Conservation (phyloP, 2,329 filamentous ascomycete genomes). For the Ploettnerulaceae sp. region DNA sequence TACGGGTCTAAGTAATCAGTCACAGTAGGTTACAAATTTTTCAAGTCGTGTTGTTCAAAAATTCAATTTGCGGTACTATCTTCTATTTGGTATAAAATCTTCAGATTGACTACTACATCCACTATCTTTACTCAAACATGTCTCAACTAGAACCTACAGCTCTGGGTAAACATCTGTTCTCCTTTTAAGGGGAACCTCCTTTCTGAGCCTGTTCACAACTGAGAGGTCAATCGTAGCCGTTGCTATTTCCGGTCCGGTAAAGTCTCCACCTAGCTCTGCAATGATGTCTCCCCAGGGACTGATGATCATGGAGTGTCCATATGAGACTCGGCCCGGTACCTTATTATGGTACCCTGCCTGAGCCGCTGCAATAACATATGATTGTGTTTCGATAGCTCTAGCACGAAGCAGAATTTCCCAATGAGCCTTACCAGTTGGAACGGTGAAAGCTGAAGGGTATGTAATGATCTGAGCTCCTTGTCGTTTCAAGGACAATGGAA, state of each 20-base stretch:
- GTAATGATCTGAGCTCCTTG: constrained; percentile 18
- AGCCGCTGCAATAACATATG: constrained; percentile 18
- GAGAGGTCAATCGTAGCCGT: constrained; percentile 13
- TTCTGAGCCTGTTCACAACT: constrained; percentile 15
- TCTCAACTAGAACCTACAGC: constrained; percentile 8
- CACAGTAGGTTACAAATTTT: not conserved
- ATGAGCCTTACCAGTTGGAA: constrained; percentile 18
- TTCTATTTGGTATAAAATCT: not conserved
- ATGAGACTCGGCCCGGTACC: constrained; percentile 7
- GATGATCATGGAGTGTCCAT: constrained; percentile 18
- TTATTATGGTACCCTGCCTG: constrained; percentile 18
- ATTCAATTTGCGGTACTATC: not conserved
- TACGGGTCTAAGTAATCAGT: not conserved
- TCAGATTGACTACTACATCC: not conserved
- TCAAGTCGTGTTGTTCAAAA: constrained; percentile 4
- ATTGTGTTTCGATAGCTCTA: constrained; percentile 17
- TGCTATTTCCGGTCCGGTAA: constrained; percentile 15
- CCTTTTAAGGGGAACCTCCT: constrained; percentile 12
- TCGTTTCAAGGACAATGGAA: constrained; percentile 15
- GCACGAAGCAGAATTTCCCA: constrained; percentile 17
- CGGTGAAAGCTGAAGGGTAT: constrained; percentile 18
- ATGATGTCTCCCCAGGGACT: constrained; percentile 19
- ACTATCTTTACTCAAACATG: not conserved
- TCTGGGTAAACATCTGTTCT: constrained; percentile 18
- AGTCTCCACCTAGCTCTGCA: constrained; percentile 16